Conservation (phyloP, 1,284 basidiomycete species). For the Ustilago nuda region DNA sequence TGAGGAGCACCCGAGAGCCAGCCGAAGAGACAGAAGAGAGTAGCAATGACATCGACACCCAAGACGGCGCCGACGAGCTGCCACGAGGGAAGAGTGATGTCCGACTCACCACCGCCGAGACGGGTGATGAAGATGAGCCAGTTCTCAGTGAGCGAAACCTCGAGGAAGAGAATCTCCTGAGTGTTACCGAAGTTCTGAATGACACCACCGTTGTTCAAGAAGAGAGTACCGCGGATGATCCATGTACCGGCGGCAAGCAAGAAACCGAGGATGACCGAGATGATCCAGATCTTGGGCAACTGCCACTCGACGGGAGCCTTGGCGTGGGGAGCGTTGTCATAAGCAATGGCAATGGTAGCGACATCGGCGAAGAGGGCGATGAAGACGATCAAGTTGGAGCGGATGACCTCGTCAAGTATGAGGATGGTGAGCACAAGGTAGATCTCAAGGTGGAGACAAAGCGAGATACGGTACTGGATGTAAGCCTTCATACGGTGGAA, state of each 20-base stretch:
- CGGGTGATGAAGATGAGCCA: conserved; percentile 74
- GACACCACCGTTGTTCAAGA: conserved; percentile 72
- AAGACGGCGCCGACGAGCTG: conserved; percentile 73
- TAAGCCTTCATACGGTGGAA: conserved; percentile 75
- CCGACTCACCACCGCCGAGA: conserved; percentile 67
- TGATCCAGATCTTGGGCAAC: conserved; percentile 74
- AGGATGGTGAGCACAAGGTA: conserved; percentile 73
- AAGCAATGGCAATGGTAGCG: conserved; percentile 73
- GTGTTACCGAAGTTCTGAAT: conserved; percentile 73
- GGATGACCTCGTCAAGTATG: conserved; percentile 74
- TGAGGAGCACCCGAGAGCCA: conserved; percentile 73
- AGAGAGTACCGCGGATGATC: conserved; percentile 73
- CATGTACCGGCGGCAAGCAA: conserved; percentile 73
- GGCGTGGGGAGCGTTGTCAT: conserved; percentile 73
- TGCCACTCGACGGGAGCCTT: conserved; percentile 74
- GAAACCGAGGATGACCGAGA: conserved; percentile 72
- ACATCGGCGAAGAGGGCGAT: conserved; percentile 74
- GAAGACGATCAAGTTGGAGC: conserved; percentile 74
- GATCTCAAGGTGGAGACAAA: conserved; percentile 75
- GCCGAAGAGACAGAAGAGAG: conserved; percentile 73
- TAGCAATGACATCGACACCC: conserved; percentile 73
- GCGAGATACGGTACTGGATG: conserved; percentile 70
- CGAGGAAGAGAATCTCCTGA: conserved; percentile 74
- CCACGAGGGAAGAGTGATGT: conserved; percentile 72
- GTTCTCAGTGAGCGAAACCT: conserved; percentile 74